Conservation (phyloP, 2,329 filamentous ascomycete genomes). For the Trichoderma atroviride region DNA sequence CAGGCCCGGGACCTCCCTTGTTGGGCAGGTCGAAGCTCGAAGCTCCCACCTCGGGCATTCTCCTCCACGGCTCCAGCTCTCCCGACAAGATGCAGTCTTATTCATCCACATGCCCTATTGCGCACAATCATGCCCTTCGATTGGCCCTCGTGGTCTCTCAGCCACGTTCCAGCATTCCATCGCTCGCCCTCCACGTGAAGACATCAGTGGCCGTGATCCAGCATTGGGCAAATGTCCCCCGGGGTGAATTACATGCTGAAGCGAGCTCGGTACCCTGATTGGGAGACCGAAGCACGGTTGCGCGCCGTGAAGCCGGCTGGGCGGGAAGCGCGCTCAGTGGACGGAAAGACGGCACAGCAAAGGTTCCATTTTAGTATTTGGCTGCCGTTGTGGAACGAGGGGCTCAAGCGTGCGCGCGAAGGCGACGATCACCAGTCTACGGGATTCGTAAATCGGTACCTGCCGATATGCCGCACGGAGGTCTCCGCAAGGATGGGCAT, state of each 20-base stretch:
- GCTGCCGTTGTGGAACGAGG: not conserved
- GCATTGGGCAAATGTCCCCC: slow-evolving; percentile 4
- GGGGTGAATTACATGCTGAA: not conserved
- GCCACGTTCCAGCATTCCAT: slow-evolving; percentile 2
- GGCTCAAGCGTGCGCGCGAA: slow-evolving; percentile 10
- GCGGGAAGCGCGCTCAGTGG: slow-evolving; percentile 8
- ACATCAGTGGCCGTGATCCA: slow-evolving; percentile 7
- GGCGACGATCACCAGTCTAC: not conserved
- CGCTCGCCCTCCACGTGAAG: slow-evolving; percentile 22
- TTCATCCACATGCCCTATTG: not conserved
- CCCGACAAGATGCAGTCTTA: not conserved
- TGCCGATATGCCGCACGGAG: slow-evolving; percentile 16
- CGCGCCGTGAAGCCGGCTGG: slow-evolving; percentile 1
- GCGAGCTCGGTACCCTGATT: slow-evolving; percentile 10
- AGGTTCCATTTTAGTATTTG: slow-evolving; percentile 13
- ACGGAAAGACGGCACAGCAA: slow-evolving; percentile 17
- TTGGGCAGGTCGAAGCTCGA: slow-evolving; percentile 20
- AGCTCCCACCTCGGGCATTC: not conserved
- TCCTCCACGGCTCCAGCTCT: slow-evolving; percentile 11
- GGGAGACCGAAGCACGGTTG: slow-evolving; percentile 13
- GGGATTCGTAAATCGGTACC: not conserved
- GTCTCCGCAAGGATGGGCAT: not conserved
- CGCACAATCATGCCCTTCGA: slow-evolving; percentile 12
- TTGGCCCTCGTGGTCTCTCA: slow-evolving; percentile 10
- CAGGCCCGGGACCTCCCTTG: slow-evolving; percentile 6